phyloP scores from a whole-genome alignment of 139 green algal genomes.

The Tetraselmis chui region DNA sequence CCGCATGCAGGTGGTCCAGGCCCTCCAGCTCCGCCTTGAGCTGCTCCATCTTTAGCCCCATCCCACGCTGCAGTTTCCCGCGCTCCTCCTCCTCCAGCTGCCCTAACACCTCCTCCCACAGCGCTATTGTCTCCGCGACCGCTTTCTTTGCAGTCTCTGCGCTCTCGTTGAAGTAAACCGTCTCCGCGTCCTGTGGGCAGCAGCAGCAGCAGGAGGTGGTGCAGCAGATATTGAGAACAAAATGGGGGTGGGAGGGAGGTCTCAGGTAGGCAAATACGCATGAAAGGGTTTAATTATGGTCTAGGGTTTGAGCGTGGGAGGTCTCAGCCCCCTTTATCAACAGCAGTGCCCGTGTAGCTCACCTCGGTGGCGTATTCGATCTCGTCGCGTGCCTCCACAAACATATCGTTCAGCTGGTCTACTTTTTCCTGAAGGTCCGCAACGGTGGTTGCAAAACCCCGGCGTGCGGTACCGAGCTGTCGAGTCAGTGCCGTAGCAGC shows the following conservation, averaged over 20 bases:
- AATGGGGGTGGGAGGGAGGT: too few relatives aligned
- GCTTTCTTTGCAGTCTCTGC: constrained; percentile 19
- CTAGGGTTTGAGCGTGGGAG: too few relatives aligned
- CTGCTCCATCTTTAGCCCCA: constrained; percentile 65
- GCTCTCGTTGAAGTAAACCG: constrained; percentile 46
- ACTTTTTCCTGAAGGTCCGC: constrained; percentile 18
- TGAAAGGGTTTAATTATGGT: too few relatives aligned
- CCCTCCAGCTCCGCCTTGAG: constrained; percentile 41
- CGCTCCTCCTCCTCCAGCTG: constrained; percentile 27
- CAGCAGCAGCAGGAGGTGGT: too few relatives aligned
- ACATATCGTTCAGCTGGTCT: constrained; percentile 37
- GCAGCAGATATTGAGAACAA: too few relatives aligned
- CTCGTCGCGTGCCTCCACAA: constrained; percentile 44
- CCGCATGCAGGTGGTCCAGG: constrained; percentile 35
- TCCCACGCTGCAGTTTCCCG: constrained; percentile 41
- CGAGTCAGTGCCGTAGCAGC: too few relatives aligned
- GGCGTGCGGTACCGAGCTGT: too few relatives aligned
- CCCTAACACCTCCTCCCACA: constrained; percentile 22
- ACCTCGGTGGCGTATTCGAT: constrained; percentile 43
- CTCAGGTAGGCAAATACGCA: too few relatives aligned
- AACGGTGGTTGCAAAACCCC: not conserved
- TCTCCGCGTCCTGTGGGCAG: not conserved
- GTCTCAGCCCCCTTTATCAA: too few relatives aligned
- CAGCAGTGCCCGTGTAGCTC: not conserved
- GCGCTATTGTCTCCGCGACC: constrained; percentile 21